These are phyloP conservation scores for Neurospora sp. DNA, from an alignment of 495 filamentous ascomycete genomes.

Conservation along the genomic window DNA sequence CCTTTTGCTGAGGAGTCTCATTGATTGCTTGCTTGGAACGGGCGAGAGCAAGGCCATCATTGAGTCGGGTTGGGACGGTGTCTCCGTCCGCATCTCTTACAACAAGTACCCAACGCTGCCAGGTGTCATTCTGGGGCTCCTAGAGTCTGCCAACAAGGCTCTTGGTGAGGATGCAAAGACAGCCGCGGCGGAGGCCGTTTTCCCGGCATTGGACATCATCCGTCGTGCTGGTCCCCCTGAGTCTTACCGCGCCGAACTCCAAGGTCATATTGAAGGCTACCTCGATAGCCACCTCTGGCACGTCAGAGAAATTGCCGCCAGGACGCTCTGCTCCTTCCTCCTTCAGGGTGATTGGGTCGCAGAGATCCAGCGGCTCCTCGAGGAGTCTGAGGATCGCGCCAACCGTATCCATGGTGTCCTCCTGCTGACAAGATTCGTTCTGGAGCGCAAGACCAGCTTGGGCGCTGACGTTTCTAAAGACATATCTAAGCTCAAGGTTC, in stretches of 20 bases:
- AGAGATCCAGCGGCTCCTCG: slow-evolving; percentile 40
- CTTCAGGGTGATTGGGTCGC: slow-evolving; percentile 39
- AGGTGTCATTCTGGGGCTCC: slow-evolving; percentile 54
- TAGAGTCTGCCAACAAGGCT: slow-evolving; percentile 39
- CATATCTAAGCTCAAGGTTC: neutral
- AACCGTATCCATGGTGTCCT: slow-evolving; percentile 53
- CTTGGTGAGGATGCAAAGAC: slow-evolving; percentile 20
- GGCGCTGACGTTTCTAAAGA: slow-evolving; percentile 15
- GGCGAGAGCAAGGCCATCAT: slow-evolving; percentile 43
- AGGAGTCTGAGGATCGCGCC: slow-evolving; percentile 6
- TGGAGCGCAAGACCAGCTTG: slow-evolving; percentile 36
- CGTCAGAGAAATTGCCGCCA: slow-evolving; percentile 81
- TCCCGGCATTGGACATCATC: slow-evolving; percentile 81
- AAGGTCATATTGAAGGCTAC: slow-evolving; percentile 40
- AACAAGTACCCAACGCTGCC: slow-evolving; percentile 64
- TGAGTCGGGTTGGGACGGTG: slow-evolving; percentile 40
- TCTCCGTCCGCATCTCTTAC: slow-evolving; percentile 47
- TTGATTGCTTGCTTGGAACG: slow-evolving; percentile 64
- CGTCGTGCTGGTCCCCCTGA: slow-evolving; percentile 49
- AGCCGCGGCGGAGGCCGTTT: slow-evolving; percentile 58
- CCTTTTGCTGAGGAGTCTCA: slow-evolving; percentile 74
- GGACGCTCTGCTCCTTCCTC: slow-evolving; percentile 61
- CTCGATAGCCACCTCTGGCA: slow-evolving; percentile 74
- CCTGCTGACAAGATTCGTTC: slow-evolving; percentile 43
- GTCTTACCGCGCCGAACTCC: slow-evolving; percentile 33